Evolutionary conservation across 345 rosid genomes (phyloP), one percentile per base, ranked within the genome.

Genomic region (Limnanthes douglasii): DNA sequence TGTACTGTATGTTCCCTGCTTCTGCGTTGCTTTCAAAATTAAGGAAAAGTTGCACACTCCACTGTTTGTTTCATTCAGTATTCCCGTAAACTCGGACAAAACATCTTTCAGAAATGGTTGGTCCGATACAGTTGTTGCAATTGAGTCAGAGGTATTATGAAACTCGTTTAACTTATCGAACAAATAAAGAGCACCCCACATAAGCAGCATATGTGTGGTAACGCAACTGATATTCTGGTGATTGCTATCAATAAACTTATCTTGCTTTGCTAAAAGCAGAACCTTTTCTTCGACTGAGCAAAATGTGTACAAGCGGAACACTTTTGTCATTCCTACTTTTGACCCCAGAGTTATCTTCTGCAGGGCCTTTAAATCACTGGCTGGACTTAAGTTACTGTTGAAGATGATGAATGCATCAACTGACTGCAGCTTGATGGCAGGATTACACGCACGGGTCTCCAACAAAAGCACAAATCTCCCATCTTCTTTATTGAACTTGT

Each of bases 371-470:
- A 77, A 24, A 48, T 90, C 98, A 45, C 56, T 77, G 32, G 50
- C 43, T 9, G 85, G 95, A 62, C 39, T 74, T 85, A 77, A 75
- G 46, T 75, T 84, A 51, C 96, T 90, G 45, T 61, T 68, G 53
- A 66, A 80, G 56, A 90, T 56, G 54, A 90, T 77, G 31, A 77
- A 74, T 39, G 60, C 46, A 57, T 75, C 80, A 48, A 83, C 70
- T 17, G 82, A 68, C 38, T 73, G 66, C 46, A 90, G 63, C 51
- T 70, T 80, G 52, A 84, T 67, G 66, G 72, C 57, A 34, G 65
- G 39, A 53, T 21, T 49, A 60, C 98, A 80, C 54, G 94, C 86
- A 44, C 94, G 86, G 35, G 61, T 69, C 69, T 84, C 98, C 61
- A 84, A 59, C 50, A 90, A 53, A 51, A 84, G 69, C 45, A 84